Conservation (phyloP, 345 rosid species). For the Citrus cavaleriei region DNA sequence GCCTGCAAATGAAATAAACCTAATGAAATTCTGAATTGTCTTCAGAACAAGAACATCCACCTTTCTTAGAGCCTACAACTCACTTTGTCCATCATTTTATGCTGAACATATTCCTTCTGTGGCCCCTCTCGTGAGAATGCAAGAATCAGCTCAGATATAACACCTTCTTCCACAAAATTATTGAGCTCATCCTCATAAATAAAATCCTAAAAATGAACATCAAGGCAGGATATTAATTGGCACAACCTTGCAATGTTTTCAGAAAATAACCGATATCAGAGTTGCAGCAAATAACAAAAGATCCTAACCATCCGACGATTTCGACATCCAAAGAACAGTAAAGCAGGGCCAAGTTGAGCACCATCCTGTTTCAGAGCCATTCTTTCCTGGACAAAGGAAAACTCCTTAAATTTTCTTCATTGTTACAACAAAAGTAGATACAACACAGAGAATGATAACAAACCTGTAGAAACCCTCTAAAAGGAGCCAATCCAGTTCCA, state of each 20-base stretch:
- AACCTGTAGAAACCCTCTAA: conserved; percentile 63
- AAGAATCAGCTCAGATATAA: conserved; percentile 68
- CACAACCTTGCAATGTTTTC: not conserved
- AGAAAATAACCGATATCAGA: conserved; percentile 1
- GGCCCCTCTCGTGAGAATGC: conserved; percentile 99
- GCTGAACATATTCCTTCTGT: conserved; percentile 92
- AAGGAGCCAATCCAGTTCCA: conserved; percentile 71
- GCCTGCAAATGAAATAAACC: conserved; percentile 22
- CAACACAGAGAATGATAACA: not conserved
- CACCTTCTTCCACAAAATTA: conserved; percentile 61
- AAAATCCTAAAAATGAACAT: conserved; percentile 37
- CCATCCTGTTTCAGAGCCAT: conserved; percentile 77
- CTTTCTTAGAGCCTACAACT: not conserved
- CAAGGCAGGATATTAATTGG: not conserved
- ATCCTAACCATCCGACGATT: conserved; percentile 66
- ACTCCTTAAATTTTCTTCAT: not conserved
- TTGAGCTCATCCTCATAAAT: conserved; percentile 87
- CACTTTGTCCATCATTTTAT: conserved; percentile 86
- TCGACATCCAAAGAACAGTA: conserved; percentile 93
- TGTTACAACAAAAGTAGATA: not conserved
- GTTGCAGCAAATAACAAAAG: not conserved
- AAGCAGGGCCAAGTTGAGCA: conserved; percentile 61
- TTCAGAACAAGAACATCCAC: not conserved
- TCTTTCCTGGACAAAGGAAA: conserved; percentile 55
- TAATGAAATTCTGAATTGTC: not conserved